Evolutionary conservation across 345 rosid species (phyloP).

Genomic region (Camelina hispida): DNA sequence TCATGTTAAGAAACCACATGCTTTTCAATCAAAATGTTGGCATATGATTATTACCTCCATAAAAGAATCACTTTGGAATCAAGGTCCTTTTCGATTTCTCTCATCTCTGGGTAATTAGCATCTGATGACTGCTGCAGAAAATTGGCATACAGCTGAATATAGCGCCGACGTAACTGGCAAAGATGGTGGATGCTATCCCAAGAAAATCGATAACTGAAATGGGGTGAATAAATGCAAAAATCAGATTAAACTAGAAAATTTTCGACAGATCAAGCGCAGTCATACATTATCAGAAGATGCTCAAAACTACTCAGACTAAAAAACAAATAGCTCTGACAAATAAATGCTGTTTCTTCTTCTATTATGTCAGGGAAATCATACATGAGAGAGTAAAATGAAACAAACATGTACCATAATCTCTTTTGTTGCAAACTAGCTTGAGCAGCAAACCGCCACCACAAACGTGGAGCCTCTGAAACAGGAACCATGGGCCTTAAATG

Average conservation of each 20-base stretch:
- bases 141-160: slow-evolving; percentile 83
- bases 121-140: slow-evolving; percentile 72
- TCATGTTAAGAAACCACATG: slow-evolving; percentile 18
- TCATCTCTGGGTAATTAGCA: slow-evolving; percentile 58
- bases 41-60: slow-evolving; percentile 73
- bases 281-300: slow-evolving; percentile 11
- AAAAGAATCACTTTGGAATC: slow-evolving; percentile 93
- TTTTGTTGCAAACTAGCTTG: slow-evolving; percentile 85
- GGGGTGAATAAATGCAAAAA: slow-evolving; percentile 27
- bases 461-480: slow-evolving; percentile 59
- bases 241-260: slow-evolving; percentile 40
- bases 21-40: slow-evolving; percentile 25
- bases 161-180: slow-evolving; percentile 85
- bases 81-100: slow-evolving; percentile 91
- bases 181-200: slow-evolving; percentile 85
- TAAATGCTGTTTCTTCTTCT: slow-evolving; percentile 26
- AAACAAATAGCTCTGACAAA: slow-evolving; percentile 10
- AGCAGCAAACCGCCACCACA: slow-evolving; percentile 97
- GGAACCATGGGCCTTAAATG: slow-evolving; percentile 88
- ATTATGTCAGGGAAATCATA: slow-evolving; percentile 25
- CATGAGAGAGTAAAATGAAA: slow-evolving; percentile 32
- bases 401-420: slow-evolving; percentile 72
- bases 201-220: slow-evolving; percentile 77
- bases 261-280: background rate
- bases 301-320: slow-evolving; percentile 30